These are phyloP conservation scores for Pyrus betulifolia DNA, from an alignment of 306 rosid genomes.

Conservation along the genomic window DNA sequence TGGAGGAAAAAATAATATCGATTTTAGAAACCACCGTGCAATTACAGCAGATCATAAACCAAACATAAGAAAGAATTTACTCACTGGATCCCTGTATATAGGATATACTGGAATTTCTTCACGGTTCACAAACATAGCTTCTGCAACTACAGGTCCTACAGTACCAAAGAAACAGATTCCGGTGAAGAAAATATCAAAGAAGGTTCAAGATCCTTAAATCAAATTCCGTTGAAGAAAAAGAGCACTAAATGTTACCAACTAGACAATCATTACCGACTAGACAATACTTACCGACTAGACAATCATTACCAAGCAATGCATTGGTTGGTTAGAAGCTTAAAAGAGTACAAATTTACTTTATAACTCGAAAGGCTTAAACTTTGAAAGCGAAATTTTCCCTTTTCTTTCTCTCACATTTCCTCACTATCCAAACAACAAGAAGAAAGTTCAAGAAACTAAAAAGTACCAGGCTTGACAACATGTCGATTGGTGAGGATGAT, in stretches of 20 bases:
- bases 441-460: background rate
- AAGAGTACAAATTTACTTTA: background rate
- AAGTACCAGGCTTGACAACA: conserved; percentile 84
- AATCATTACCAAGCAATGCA: background rate
- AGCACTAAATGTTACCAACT: background rate
- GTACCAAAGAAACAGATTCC: conserved; percentile 19
- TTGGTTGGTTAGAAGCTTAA: background rate
- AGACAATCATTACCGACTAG: background rate
- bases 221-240: background rate
- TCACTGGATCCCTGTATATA: conserved; percentile 88
- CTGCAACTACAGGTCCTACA: conserved; percentile 93
- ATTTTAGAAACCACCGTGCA: background rate
- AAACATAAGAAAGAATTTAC: conserved; percentile 13
- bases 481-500: conserved; percentile 95
- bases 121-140: conserved; percentile 87
- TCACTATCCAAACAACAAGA: background rate
- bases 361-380: background rate
- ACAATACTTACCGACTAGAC: background rate
- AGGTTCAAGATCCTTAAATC: background rate
- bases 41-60: background rate
- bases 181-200: background rate
- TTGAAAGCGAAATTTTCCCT: background rate
- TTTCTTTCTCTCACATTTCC: background rate
- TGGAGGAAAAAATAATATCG: background rate
- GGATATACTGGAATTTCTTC: conserved; percentile 96